Conservation (phyloP, 2,329 filamentous ascomycete genomes). For the Aspergillus awamori region DNA sequence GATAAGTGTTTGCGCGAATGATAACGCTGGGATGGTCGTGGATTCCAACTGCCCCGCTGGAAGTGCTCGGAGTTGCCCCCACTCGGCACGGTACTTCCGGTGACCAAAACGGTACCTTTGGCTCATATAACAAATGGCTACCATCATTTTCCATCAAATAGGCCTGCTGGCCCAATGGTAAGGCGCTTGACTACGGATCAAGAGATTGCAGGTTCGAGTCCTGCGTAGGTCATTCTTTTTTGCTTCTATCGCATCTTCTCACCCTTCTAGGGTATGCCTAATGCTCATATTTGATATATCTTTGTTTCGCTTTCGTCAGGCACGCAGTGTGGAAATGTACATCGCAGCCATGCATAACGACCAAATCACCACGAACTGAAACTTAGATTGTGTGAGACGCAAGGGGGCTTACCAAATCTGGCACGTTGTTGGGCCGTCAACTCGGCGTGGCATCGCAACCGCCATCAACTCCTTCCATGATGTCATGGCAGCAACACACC, state of each 20-base stretch:
- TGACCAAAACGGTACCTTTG: background rate
- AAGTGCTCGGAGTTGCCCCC: constrained; percentile 4
- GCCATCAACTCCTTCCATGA: background rate
- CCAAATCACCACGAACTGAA: background rate
- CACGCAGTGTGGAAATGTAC: background rate
- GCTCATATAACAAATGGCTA: rapidly evolving
- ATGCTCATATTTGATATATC: background rate
- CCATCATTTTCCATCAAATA: constrained; percentile 15
- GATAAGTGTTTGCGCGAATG: constrained; percentile 8
- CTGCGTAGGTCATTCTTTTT: constrained; percentile 37
- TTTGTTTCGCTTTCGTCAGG: background rate
- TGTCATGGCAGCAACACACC: background rate
- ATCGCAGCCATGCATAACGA: background rate
- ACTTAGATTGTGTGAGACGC: background rate
- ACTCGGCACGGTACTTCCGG: constrained; percentile 32
- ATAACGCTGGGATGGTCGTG: constrained; percentile 1
- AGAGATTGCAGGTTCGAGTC: constrained; percentile 54
- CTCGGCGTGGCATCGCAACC: background rate
- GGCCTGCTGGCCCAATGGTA: constrained; percentile 29
- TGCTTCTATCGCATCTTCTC: constrained; percentile 21
- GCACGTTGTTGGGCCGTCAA: constrained; percentile 2
- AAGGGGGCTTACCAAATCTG: background rate
- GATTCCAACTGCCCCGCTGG: constrained; percentile 14
- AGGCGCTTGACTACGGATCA: constrained; percentile 38
- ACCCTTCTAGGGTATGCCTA: background rate